phyloP scores from a whole-genome alignment of 345 rosid genomes.

The Euclidium syriacum region DNA sequence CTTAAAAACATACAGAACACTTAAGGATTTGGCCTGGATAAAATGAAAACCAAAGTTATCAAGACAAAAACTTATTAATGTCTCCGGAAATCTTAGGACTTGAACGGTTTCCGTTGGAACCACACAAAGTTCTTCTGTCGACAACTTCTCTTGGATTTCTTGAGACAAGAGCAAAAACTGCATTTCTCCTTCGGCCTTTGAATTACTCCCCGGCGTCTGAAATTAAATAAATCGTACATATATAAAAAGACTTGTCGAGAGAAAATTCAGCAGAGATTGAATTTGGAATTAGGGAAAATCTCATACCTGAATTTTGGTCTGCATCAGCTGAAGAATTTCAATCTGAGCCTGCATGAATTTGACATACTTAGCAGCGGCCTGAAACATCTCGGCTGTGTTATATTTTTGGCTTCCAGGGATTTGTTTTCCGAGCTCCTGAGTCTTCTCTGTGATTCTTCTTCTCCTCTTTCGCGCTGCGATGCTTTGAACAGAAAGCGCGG shows the following conservation, averaged over 20 bases:
- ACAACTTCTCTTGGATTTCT: conserved; percentile 40
- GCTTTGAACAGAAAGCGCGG: conserved; percentile 53
- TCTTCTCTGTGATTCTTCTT: conserved; percentile 68
- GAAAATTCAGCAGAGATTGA: neutral
- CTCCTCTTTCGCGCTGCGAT: conserved; percentile 74
- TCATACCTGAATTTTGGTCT: conserved; percentile 16
- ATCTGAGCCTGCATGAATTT: conserved; percentile 70
- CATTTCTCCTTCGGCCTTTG: conserved; percentile 12
- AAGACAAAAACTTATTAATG: conserved; percentile 4
- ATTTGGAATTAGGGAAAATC: neutral
- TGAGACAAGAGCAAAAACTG: conserved; percentile 31
- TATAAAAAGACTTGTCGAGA: no score
- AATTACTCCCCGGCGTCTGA: neutral
- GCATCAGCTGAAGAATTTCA: conserved; percentile 36
- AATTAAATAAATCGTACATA: neutral
- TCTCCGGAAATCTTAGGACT: conserved; percentile 8
- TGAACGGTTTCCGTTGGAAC: conserved; percentile 32
- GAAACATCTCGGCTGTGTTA: conserved; percentile 91
- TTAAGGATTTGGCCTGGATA: neutral
- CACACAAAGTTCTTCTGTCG: conserved; percentile 36
- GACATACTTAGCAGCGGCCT: conserved; percentile 70
- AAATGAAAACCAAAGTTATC: neutral
- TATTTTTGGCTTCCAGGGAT: conserved; percentile 74
- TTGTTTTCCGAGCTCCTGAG: conserved; percentile 69
- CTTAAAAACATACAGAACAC: neutral